Evolutionary conservation across 129 eudicot species (phyloP), one percentile per base, ranked within the genome.

Genomic region (Glebionis coronaria): DNA sequence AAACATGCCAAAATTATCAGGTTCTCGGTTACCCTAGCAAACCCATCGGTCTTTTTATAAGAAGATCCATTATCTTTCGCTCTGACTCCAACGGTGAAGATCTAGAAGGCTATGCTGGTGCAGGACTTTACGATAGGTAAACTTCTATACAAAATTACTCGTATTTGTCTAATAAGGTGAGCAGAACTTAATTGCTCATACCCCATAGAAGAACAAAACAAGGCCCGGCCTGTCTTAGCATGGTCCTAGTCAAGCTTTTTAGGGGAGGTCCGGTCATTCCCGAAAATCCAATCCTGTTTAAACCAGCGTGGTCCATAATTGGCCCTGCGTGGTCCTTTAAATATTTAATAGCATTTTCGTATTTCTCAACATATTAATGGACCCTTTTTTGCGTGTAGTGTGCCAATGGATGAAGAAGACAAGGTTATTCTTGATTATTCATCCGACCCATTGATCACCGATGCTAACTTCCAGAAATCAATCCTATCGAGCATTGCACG

Each of bases 1-100:
- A 35, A 27, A 65, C 50, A 44, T 2, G 52, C 56, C 45, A 55
- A 56, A 15, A 18, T 63, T 70, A 81, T 25, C 76, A 93, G 99
- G 78, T 94, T 38, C 82, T 90, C 78, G 99, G 99, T 63, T 90
- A 90, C 76, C 99, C 99, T 46, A 94, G 99, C 87, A 94, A 94
- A 83, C 97, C 99, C 45, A 83, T 94, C 20, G 99, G 94, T 44
- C 97, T 94, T 56, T 94, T 86, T 65, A 90, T 94, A 62, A 75
- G 80, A 56, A 85, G 85, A 61, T 94, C 99, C 59, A 83, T 94
- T 45, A 94, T 94, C 74, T 94, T 90, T 72, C 82, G 99, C 69
- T 94, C 99, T 59, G 99, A 94, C 83, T 94, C 99, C 69, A 94
- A 94, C 62, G 99, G 99, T 65, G 99, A 94, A 80, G 99, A 94